Base-by-base conservation (phyloP, 352 stramenopile species). In the Phytophthora aleatoria region DNA sequence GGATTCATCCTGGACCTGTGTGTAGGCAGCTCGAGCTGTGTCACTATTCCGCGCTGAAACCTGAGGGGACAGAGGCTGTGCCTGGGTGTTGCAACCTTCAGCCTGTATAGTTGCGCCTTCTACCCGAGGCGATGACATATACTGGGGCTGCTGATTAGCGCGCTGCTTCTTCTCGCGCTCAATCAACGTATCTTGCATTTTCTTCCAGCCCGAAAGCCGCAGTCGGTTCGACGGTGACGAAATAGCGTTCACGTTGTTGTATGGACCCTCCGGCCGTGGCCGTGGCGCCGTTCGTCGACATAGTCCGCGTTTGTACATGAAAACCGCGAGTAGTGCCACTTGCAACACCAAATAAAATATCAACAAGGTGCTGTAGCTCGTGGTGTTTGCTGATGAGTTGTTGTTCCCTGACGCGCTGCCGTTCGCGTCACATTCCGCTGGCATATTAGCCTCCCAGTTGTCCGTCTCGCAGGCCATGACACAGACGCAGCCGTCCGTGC, bases 201-300 rank as follows among this genome's bases (percentile, higher is more conserved):
- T 69, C 3, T 58, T 59, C 84, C 84, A 93, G 0, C 82, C 84
- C 5, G 81, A 88, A 12, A 93, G 77, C 12, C 85, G 53, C 10
- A 93, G 69, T 0, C 81, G 67, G 41, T 91, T 90, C 5, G 80
- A 89, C 8, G 84, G 82, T 11, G 78, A 89, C n/a, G 76, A 60
- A 61, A 91, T 91, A 5, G 81, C 80, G 38, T 79, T 64, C 16
- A 87, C 78, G 30, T 92, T 88, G 56, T 92, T 91, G 71, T 93
- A 93, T 38, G 82, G 80, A 9, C 82, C 84, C 52, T 83, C 68
- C 0, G 61, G 30, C 20, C 50, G 51, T 15, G 52, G 45, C 1
- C 61, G 66, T 5, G 51, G 50, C n/a, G 69, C 61, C 20, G 67
- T 73, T 26, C 67, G 69, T 30, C 57, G 51, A 41, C 83, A 86